These are phyloP conservation scores for Linnemannia hyalina DNA, from an alignment of 192 early-diverging fungal species.

Conservation along the genomic window DNA sequence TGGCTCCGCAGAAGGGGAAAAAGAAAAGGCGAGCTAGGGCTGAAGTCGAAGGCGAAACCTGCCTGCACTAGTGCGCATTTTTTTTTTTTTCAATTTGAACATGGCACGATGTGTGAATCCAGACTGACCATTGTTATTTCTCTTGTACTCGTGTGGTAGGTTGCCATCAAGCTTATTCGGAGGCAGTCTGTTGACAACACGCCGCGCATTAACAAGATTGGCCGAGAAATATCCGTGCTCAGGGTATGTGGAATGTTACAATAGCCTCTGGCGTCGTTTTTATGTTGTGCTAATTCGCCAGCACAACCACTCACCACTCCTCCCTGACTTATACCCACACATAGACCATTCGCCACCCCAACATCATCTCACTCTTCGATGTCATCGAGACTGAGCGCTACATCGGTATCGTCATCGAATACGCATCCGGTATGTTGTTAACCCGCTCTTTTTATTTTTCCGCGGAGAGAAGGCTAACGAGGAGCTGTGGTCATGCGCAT, in stretches of 20 bases:
- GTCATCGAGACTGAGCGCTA: constrained; percentile 97
- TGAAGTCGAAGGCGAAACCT: not conserved
- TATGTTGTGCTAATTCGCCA: not conserved
- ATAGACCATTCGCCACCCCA: constrained; percentile 88
- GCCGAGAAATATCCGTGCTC: constrained; percentile 95
- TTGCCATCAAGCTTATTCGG: constrained; percentile 97
- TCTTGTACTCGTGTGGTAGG: constrained; percentile 57
- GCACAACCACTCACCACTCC: not conserved
- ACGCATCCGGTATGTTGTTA: constrained; percentile 82
- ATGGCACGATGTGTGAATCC: not conserved
- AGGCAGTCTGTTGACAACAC: constrained; percentile 90
- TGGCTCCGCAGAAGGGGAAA: not conserved
- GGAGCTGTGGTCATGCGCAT: not conserved
- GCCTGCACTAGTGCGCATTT: not conserved
- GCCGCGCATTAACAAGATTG: constrained; percentile 88
- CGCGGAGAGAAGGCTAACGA: not conserved
- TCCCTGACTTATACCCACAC: constrained; percentile 9
- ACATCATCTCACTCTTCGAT: constrained; percentile 94
- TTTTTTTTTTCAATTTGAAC: not conserved
- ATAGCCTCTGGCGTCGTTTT: not conserved
- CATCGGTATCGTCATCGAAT: constrained; percentile 98
- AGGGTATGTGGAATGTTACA: constrained; percentile 71
- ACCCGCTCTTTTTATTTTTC: constrained; percentile 57
- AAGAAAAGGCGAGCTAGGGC: not conserved
- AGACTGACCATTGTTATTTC: not conserved